Evolutionary conservation across 306 rosid genomes (phyloP), one percentile per base, ranked within the genome.

Genomic region (Lathyrus tuberosus): DNA sequence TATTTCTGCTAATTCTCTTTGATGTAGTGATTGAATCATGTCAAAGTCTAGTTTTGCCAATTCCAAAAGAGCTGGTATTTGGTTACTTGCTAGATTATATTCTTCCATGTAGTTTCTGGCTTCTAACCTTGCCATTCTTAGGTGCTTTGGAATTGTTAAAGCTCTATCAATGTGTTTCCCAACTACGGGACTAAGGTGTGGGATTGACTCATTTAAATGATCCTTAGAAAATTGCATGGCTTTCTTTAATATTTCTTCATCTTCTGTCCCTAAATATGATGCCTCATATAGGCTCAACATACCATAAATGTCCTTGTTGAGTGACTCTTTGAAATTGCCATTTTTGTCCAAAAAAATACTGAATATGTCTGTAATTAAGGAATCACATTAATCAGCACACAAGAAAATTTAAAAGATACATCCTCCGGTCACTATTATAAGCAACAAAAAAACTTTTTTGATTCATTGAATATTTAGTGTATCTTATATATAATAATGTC

Each of bases 271-370:
- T 5, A 83, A 38, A 62, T 58, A 63, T 49, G 84, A 83, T 51
- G 87, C 80, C 68, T 83, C 87, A 26, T 76, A 64, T 1, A 83
- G 7, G 24, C 80, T 76, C 51, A 83, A 52, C 77, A 83, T 43
- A 8, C 80, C 87, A 77, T 75, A 18, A 15, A 76, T 65, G 33
- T 83, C 84, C 11, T 14, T 51, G 26, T 2, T 58, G 0, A 72
- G 12, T 11, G 77, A 72, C 20, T 76, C 87, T 22, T 83, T 79
- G 62, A 79, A 83, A 60, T 71, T 64, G 4, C 80, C 80, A 17
- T 0, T 59, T 24, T 69, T 65, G 72, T 76, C 82, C 54, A 73
- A 57, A 64, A 72, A 83, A 6, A 51, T 79, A 18, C 47, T 65
- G 62, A 83, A 83, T 58, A 68, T 67, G 5, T 73, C 80, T 82